Base-by-base conservation (phyloP, 106 monocot species). In the Acanthochlamys bracteata region DNA sequence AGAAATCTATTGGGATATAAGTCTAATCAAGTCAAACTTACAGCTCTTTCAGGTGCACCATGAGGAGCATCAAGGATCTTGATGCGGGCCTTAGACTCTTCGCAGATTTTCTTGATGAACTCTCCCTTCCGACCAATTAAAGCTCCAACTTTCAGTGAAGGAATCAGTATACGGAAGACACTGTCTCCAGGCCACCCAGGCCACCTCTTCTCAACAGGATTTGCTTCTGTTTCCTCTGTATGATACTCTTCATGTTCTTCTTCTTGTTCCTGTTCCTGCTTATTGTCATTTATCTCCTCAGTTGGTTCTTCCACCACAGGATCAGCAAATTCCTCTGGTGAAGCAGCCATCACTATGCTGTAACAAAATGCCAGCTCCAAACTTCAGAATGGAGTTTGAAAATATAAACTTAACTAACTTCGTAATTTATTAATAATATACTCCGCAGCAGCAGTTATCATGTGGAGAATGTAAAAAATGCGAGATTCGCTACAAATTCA, bases 171-270 rank as follows among this genome's bases (percentile, higher is more conserved):
- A 20, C 93, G 78, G 41, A 94, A 94, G 46, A 89, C 86, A 69
- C 68, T 94, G 55, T 94, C 83, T 55, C 93, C 93, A 51, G 93
- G 93, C 93, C 93, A 94, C 45, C 93, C 93, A 57, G 86, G 83
- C 93, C 93, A 94, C 43, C 65, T 94, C 65, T 84, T 86, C 60
- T 94, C 86, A 66, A 58, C 67, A 61, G 33, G 52, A 14, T 24
- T 63, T 39, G 65, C 73, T 66, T n/a, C 71, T 24, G 61, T 27
- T 63, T 73, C 27, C 40, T 69, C 55, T 53, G 33, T 6, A 1
- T 33, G 33, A 33, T 33, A 33, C 6, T 33, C 33, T 6, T 33
- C 33, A 33, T 33, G 4, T 33, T 33, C 33, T 33, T 33, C 4
- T 33, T 33, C 33, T 6, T 33, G 33, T 33, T 33, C 33, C 1